A percentile compares a stretch with the other conserved stretches of the same genome.
Conservation (phyloP, 345 rosid species). For the sweet orange (Citrus sinensis) region DVS_A1.0 CM039162.1:32514001-32514500, state of each 20-base stretch:
- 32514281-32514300: conserved; percentile 34
- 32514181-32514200: conserved; percentile 91
- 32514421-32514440: conserved; percentile 27
- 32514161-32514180: conserved; percentile 80
- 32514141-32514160: conserved; percentile 92
- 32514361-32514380: background rate
- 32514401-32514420: conserved; percentile 9
- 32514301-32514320: conserved; percentile 29
- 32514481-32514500: background rate
- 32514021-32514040: conserved; percentile 93
- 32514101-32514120: conserved; percentile 83
- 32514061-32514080: conserved; percentile 94
- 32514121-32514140: conserved; percentile 96
- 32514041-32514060: conserved; percentile 91
- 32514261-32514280: conserved; percentile 69
- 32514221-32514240: conserved; percentile 66
- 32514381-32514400: background rate
- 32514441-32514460: conserved; percentile 19
- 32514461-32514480: background rate
- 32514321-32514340: conserved; percentile 66
- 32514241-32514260: conserved; percentile 60
- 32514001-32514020: conserved; percentile 85
- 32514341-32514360: background rate
- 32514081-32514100: conserved; percentile 75
- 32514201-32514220: conserved; percentile 88